Evolutionary conservation across 2,329 filamentous ascomycete species (phyloP).

Genomic region (Graphilbum sp.): DNA sequence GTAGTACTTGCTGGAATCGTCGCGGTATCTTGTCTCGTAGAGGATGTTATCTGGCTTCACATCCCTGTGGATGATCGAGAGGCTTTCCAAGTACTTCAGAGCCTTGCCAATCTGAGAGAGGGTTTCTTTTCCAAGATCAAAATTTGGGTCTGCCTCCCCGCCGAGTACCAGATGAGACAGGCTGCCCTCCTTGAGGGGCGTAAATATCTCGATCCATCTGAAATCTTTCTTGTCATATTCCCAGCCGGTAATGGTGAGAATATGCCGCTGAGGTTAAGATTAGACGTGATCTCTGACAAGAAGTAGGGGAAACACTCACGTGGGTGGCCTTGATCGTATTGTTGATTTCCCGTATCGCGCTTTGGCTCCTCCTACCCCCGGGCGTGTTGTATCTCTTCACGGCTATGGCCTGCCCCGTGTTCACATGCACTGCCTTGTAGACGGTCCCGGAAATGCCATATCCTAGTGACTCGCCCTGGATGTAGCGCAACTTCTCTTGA

Average conservation of each 20-base stretch:
- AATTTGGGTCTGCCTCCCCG: background rate
- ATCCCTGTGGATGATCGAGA: conserved; percentile 84
- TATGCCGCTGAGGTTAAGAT: conserved; percentile 6
- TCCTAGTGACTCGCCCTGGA: conserved; percentile 11
- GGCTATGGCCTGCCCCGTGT: conserved; percentile 12
- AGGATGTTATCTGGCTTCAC: conserved; percentile 97
- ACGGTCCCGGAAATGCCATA: conserved; percentile 13
- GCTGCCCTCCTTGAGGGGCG: conserved; percentile 6
- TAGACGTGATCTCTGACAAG: too few relatives aligned
- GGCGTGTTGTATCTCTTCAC: conserved; percentile 14
- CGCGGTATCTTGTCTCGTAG: conserved; percentile 40
- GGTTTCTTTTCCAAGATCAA: background rate
- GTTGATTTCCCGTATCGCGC: conserved; percentile 13
- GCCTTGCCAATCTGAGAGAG: conserved; percentile 11
- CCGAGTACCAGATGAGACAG: background rate
- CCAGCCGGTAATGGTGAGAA: conserved; percentile 6
- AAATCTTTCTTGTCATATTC: conserved; percentile 4
- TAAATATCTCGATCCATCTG: conserved; percentile 9
- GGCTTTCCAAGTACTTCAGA: conserved; percentile 9
- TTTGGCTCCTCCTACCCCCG: conserved; percentile 12
- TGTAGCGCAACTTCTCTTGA: conserved; percentile 8
- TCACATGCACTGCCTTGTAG: conserved; percentile 11
- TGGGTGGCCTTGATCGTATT: conserved; percentile 6
- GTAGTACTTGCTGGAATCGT: conserved; percentile 9
- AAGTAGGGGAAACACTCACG: conserved; percentile 3